Evolutionary conservation across 371 early-diverging fungal genomes (phyloP).

Genomic region (Mucor velutinosus): DNA sequence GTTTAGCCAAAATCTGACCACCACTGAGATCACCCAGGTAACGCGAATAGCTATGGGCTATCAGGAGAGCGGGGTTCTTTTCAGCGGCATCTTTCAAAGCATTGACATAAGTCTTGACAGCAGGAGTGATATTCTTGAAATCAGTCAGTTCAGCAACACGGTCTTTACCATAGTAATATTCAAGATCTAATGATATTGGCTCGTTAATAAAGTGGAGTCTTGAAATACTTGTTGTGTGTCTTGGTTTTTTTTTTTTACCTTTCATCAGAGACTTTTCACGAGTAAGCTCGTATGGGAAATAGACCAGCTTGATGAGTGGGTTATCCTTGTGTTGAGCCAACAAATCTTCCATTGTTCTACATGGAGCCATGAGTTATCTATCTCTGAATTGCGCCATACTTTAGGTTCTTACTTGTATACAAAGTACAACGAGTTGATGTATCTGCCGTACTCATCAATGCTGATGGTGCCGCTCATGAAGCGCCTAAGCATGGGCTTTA

Average conservation of each 20-base stretch:
- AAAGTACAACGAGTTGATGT: conserved; percentile 44
- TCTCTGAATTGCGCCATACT: background rate
- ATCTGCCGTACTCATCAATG: conserved; percentile 45
- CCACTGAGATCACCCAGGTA: conserved; percentile 67
- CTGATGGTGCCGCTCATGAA: conserved; percentile 28
- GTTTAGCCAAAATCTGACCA: conserved; percentile 61
- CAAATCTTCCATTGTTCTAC: conserved; percentile 47
- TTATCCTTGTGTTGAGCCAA: conserved; percentile 51
- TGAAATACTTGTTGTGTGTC: background rate
- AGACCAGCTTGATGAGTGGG: conserved; percentile 46
- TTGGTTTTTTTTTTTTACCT: conserved; percentile 26
- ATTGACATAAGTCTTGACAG: conserved; percentile 47
- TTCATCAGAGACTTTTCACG: conserved; percentile 44
- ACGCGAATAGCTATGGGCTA: conserved; percentile 63
- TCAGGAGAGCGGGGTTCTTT: conserved; percentile 53
- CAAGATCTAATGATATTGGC: conserved; percentile 39
- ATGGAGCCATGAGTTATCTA: background rate
- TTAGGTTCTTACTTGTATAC: conserved; percentile 40
- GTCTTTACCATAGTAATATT: conserved; percentile 57
- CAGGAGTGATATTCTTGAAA: conserved; percentile 48
- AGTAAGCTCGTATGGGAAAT: conserved; percentile 57
- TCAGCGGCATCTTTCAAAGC: conserved; percentile 47
- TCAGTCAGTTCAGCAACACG: conserved; percentile 41
- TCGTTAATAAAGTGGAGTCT: background rate
- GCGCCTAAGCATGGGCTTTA: conserved; percentile 3